Conservation (phyloP, 768 basidiomycete species). For the Leccinum obscurum region DNA sequence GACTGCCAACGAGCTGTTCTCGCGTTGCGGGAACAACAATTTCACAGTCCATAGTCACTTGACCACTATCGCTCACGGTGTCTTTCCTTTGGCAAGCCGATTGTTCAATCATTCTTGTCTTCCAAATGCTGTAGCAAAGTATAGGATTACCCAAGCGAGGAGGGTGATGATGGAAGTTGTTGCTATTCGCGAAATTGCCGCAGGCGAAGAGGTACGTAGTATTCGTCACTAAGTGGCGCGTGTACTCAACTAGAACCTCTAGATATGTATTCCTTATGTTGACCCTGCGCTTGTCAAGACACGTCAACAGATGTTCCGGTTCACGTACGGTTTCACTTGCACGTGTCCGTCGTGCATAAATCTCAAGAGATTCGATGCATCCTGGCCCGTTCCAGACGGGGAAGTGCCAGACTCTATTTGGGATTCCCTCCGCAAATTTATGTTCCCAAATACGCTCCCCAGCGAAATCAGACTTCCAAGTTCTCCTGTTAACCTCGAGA, state of each 20-base stretch:
- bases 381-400: slow-evolving; percentile 40
- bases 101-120: slow-evolving; percentile 81
- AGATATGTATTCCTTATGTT: slow-evolving; percentile 77
- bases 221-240: background rate
- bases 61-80: slow-evolving; percentile 66
- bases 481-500: slow-evolving; percentile 25
- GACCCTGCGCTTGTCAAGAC: slow-evolving; percentile 72
- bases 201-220: slow-evolving; percentile 61
- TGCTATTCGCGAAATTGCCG: slow-evolving; percentile 54
- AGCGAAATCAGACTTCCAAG: slow-evolving; percentile 25
- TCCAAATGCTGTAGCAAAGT: slow-evolving; percentile 70
- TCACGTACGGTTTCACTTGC: slow-evolving; percentile 71
- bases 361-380: slow-evolving; percentile 37
- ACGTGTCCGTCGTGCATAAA: slow-evolving; percentile 56
- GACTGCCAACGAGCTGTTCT: slow-evolving; percentile 38
- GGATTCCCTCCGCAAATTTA: slow-evolving; percentile 40
- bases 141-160: slow-evolving; percentile 40
- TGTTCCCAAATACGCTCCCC: slow-evolving; percentile 33
- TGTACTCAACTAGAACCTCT: background rate
- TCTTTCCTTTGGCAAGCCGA: slow-evolving; percentile 78
- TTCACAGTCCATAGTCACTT: slow-evolving; percentile 77
- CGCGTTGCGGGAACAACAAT: slow-evolving; percentile 79
- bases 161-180: slow-evolving; percentile 62
- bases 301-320: slow-evolving; percentile 55
- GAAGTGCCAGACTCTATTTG: slow-evolving; percentile 16